Evolutionary conservation across 1,139 yeast species (phyloP).

Genomic region (Kurtzmaniella natalensis): DNA sequence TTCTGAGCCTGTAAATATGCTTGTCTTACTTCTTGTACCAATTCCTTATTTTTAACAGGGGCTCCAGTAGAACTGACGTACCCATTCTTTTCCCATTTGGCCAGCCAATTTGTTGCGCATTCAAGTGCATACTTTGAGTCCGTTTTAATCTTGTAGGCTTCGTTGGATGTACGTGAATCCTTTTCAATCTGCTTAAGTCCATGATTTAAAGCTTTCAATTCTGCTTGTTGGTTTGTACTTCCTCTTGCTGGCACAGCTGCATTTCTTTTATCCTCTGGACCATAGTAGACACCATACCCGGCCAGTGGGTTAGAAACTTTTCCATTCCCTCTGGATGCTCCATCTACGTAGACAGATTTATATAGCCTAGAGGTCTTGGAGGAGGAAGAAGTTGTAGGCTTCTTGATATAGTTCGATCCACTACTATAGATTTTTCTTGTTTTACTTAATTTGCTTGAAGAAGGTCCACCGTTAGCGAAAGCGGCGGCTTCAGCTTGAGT

Average conservation of each 20-base stretch:
- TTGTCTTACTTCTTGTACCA: slow-evolving; percentile 32
- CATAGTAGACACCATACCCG: slow-evolving; percentile 77
- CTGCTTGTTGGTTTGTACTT: slow-evolving; percentile 79
- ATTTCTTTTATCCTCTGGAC: slow-evolving; percentile 50
- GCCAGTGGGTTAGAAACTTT: slow-evolving; percentile 35
- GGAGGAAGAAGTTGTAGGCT: background rate
- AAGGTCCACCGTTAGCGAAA: no score
- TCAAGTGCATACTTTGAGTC: slow-evolving; percentile 58
- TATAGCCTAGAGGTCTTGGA: background rate
- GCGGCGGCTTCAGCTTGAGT: slow-evolving; percentile 40
- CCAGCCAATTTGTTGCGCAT: slow-evolving; percentile 46
- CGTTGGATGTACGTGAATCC: slow-evolving; percentile 2
- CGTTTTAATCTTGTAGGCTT: slow-evolving; percentile 35
- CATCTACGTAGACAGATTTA: slow-evolving; percentile 57
- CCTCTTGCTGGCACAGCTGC: slow-evolving; percentile 44
- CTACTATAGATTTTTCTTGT: background rate
- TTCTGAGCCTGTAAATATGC: slow-evolving; percentile 25
- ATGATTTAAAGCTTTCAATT: slow-evolving; percentile 58
- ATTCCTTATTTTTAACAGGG: slow-evolving; percentile 48
- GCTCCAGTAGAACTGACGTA: slow-evolving; percentile 45
- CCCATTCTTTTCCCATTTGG: slow-evolving; percentile 49
- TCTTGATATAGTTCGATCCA: background rate
- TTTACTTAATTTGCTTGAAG: no score
- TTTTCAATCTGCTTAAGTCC: slow-evolving; percentile 43
- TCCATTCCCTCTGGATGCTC: slow-evolving; percentile 62